Base-by-base conservation (phyloP, 164 flowering plant species). In the Magnolia changhungtana region DNA sequence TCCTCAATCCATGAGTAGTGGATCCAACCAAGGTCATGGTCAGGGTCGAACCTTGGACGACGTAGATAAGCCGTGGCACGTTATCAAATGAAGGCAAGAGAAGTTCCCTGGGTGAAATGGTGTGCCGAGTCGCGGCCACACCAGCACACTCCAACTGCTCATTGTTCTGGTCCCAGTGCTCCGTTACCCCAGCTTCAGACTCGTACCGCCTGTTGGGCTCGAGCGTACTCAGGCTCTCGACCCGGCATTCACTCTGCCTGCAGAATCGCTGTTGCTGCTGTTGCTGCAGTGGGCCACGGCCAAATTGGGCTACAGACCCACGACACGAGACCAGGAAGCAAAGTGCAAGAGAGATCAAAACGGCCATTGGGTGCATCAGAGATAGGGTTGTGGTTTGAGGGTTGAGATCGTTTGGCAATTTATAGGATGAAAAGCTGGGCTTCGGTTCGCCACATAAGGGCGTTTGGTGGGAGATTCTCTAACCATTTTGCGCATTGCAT, bases 71-170 rank as follows among this genome's bases (percentile, higher is more conserved):
- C 58, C 81, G 75, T 27, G 87, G 91, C n/a, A 88, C 78, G 74
- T 80, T 86, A 75, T 74, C 37, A 78, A 69, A 90, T 20, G 78
- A 66, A 2, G 92, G 95, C 82, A 88, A 73, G 71, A 80, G 77
- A 67, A 90, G 91, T 74, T 89, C 91, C 0, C 75, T 73, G 63
- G 84, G 87, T 8, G 82, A 75, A 29, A 90, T 85, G 66, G 73
- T 77, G 49, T 63, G 50, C 1, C 88, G 78, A 4, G 74, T 49
- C 21, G 82, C 77, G 3, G 88, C 78, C 18, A 87, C 88, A 4
- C 91, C 88, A n/a, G 91, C 88, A 63, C 94, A 90, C 73, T 75
- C 78, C 77, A 90, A 78, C 77, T 87, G 83, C 31, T 85, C 72
- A 16, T 77, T 50, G 69, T 76, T 80, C 13, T 79, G 78, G 71